A percentile compares a stretch with the other conserved stretches of the same genome.
Conservation (phyloP, 2,329 filamentous ascomycete genomes). For the Coniosporium tulheliwenetii region DNA sequence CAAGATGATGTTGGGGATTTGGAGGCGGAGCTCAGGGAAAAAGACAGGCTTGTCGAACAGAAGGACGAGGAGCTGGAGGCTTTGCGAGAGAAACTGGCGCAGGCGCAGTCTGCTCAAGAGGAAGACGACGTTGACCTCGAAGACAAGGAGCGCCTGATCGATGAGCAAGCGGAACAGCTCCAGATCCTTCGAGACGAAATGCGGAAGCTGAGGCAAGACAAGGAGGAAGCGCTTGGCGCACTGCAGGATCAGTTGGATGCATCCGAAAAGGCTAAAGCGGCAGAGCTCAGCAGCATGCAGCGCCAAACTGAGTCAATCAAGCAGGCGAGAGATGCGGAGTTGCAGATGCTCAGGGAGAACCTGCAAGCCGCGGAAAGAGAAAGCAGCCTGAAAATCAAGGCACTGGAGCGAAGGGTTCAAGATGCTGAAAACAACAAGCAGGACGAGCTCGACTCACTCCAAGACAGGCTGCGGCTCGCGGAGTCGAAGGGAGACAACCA, state of each 20-base stretch:
- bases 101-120: constrained; percentile 10
- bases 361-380: constrained; percentile 18
- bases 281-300: constrained; percentile 7
- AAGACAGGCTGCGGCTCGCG: too few species aligned
- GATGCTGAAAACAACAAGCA: too few species aligned
- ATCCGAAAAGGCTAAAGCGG: background rate
- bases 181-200: constrained; percentile 45
- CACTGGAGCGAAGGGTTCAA: too few species aligned
- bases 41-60: constrained; percentile 17
- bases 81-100: constrained; percentile 20
- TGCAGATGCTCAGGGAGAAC: constrained; percentile 17
- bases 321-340: constrained; percentile 19
- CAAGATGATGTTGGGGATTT: constrained; percentile 33
- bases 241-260: background rate
- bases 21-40: constrained; percentile 36
- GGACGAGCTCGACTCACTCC: too few species aligned
- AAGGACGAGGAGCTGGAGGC: constrained; percentile 35
- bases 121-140: constrained; percentile 28
- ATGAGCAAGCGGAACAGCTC: constrained; percentile 30
- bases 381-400: too few species aligned
- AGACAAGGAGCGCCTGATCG: constrained; percentile 31
- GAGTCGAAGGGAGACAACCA: too few species aligned
- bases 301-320: constrained; percentile 9
- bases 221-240: constrained; percentile 25
- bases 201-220: constrained; percentile 14